Evolutionary conservation across 129 eudicot genomes (phyloP).

Genomic region (Ambrosia trifida): DNA sequence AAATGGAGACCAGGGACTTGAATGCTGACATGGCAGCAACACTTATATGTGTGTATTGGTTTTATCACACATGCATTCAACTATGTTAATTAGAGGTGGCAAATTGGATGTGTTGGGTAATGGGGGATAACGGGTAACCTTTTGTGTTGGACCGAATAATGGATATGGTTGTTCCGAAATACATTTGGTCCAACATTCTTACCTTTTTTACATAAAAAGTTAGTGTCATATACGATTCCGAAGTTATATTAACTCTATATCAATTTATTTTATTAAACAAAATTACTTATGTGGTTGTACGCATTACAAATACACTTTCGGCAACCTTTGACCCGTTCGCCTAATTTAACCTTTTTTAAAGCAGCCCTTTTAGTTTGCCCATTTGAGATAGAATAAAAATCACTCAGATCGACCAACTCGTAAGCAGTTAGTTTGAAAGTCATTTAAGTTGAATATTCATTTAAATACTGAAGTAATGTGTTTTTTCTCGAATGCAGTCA

Average conservation of each 20-base stretch:
- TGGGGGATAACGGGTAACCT: background rate
- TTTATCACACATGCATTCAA: no score
- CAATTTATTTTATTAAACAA: no score
- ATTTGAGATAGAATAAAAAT: background rate
- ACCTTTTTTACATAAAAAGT: background rate
- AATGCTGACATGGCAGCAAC: slow-evolving; percentile 48
- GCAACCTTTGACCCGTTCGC: background rate
- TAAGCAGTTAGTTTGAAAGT: background rate
- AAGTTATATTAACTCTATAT: background rate
- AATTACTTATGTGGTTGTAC: no score
- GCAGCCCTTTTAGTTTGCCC: background rate
- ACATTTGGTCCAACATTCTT: background rate
- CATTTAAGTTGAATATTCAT: background rate
- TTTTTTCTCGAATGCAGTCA: no score
- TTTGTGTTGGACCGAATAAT: background rate
- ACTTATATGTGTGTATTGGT: no score
- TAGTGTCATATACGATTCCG: background rate
- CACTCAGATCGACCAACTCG: background rate
- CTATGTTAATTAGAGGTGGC: no score
- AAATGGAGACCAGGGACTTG: slow-evolving; percentile 42
- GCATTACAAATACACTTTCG: no score
- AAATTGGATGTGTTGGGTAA: no score
- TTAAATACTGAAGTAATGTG: no score
- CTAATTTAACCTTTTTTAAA: background rate
- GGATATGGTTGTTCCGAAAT: background rate